Evolutionary conservation across 2,329 filamentous ascomycete species (phyloP).

Genomic region (Penicillium sp.): DNA sequence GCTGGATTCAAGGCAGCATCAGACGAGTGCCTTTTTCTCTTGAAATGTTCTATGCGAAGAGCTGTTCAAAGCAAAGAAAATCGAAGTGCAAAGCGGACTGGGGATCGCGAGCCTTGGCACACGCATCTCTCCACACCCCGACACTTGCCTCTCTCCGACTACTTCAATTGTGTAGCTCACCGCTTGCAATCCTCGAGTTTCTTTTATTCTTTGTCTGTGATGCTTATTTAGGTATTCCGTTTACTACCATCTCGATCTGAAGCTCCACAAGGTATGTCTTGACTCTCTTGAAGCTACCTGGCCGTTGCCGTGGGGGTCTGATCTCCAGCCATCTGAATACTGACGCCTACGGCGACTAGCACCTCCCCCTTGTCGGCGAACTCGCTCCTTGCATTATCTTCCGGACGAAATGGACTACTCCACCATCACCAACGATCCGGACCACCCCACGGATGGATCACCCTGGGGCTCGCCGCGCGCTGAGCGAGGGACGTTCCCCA

Average conservation of each 20-base stretch:
- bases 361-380: conserved; percentile 21
- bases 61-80: conserved; percentile 12
- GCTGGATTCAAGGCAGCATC: conserved; percentile 7
- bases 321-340: conserved; percentile 23
- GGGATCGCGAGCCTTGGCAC: conserved; percentile 22
- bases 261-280: conserved; percentile 21
- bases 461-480: conserved; percentile 65
- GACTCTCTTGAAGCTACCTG: conserved; percentile 15
- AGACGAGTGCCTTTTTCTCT: background rate
- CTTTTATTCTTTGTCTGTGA: conserved; percentile 5
- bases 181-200: conserved; percentile 1
- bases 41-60: too few species aligned
- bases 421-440: conserved; percentile 57
- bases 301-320: conserved; percentile 20
- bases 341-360: conserved; percentile 26
- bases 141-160: conserved; percentile 5
- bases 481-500: conserved; percentile 45
- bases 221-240: conserved; percentile 8
- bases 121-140: conserved; percentile 21
- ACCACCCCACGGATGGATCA: conserved; percentile 59
- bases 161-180: background rate
- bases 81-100: conserved; percentile 15
- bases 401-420: conserved; percentile 65
- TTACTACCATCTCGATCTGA: conserved; percentile 1
- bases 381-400: conserved; percentile 19